phyloP scores from a whole-genome alignment of 768 basidiomycete genomes.

The Auriscalpium microsporum region DNA sequence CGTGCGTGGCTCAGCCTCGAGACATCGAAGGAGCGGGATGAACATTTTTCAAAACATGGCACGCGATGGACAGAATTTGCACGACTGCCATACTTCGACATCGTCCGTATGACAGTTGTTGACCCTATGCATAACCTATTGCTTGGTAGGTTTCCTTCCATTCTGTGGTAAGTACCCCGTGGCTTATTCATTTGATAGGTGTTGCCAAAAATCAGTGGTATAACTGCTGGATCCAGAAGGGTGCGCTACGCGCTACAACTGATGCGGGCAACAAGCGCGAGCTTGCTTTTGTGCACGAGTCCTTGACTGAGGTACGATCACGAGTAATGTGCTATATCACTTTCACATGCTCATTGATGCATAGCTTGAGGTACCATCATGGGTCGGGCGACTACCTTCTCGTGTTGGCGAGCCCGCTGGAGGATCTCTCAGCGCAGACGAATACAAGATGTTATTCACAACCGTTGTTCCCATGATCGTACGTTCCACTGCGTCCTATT shows the following conservation, averaged over 20 bases:
- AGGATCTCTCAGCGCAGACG: slow-evolving; percentile 22
- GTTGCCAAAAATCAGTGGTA: slow-evolving; percentile 22
- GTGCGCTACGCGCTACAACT: background rate
- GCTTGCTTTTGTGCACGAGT: background rate
- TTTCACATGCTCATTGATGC: background rate
- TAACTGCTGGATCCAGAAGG: slow-evolving; percentile 14
- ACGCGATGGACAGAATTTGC: slow-evolving; percentile 10
- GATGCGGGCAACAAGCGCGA: background rate
- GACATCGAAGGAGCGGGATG: background rate
- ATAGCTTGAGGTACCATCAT: slow-evolving; percentile 21
- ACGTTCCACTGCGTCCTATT: background rate
- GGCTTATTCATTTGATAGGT: slow-evolving; percentile 5
- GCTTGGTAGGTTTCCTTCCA: slow-evolving; percentile 1
- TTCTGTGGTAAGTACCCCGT: too few species aligned
- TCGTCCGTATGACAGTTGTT: slow-evolving; percentile 8
- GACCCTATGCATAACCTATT: slow-evolving; percentile 15
- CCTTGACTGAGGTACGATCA: background rate
- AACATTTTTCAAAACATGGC: slow-evolving; percentile 2
- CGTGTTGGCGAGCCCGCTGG: slow-evolving; percentile 24
- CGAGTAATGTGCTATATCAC: too few species aligned
- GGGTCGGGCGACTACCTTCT: slow-evolving; percentile 21
- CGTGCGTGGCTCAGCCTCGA: background rate
- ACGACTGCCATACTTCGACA: slow-evolving; percentile 11
- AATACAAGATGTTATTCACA: slow-evolving; percentile 21
- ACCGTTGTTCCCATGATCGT: slow-evolving; percentile 19